Evolutionary conservation across 78 protist genomes (phyloP), one percentile per base, ranked within the genome.

Genomic region (Cyanophora paradoxa): DNA sequence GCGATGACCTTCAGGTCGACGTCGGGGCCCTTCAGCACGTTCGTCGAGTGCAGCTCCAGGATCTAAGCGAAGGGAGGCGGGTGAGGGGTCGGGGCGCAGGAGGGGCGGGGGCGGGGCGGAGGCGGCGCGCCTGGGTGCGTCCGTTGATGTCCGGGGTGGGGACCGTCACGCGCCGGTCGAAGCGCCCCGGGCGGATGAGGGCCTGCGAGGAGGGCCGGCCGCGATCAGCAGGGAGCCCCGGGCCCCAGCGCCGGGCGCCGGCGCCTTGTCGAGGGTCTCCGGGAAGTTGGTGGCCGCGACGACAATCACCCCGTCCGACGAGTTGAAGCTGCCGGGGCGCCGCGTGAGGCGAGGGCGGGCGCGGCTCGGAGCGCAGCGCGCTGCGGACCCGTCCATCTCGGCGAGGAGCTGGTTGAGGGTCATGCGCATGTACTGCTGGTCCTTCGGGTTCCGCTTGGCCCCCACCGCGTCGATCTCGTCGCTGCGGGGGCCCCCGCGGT

Each of bases 401-500:
- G 52, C 74, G 14, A 92, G 86, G 28, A 87, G 78, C 84, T 88
- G 93, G 67, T 89, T 86, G 28, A 93, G 88, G 3, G 97, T 89
- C 80, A 86, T 83, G 26, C 72, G 34, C 68, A 24, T 19, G 72
- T 63, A 52, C 68, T 48, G 69, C 81, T 72, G 81, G 82, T 76
- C 87, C 39, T 8, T 33, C 30, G 48, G 62, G 57, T 69, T 67
- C 44, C 97, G 85, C 8, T 46, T 56, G 19, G 86, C 86, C 50
- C 97, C 95, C 24, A 90, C 76, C 0, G 92, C 92, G 56, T 93
- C 97, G 77, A 93, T 84, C 66, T 93, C 97, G 82, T 93, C 97
- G 37, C n/a, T n/a, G n/a, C n/a, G n/a, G n/a, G n/a, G n/a, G n/a
- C n/a, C n/a, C n/a, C n/a, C n/a, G n/a, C n/a, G n/a, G n/a, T n/a